These are phyloP conservation scores for Rhodosporidiobolus sp. DNA, from an alignment of 768 basidiomycete species.

Conservation along the genomic window DNA sequence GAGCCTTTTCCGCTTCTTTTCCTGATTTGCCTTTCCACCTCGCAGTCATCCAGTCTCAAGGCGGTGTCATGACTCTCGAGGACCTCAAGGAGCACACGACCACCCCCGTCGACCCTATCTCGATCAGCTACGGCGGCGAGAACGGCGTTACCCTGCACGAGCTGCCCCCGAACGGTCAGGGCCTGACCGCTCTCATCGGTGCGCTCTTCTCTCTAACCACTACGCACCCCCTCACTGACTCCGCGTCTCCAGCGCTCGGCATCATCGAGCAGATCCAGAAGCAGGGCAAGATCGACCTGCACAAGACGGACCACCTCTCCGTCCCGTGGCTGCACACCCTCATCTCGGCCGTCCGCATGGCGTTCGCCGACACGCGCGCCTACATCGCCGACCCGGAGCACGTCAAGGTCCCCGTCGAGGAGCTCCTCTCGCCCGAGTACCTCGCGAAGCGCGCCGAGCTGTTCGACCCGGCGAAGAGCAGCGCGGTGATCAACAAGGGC, in stretches of 20 bases:
- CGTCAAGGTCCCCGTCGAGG: slow-evolving; percentile 69
- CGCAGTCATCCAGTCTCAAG: slow-evolving; percentile 68
- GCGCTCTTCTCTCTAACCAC: neutral
- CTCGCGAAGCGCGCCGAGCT: slow-evolving; percentile 72
- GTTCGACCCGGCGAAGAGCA: slow-evolving; percentile 67
- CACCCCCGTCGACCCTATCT: slow-evolving; percentile 81
- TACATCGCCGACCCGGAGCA: slow-evolving; percentile 90
- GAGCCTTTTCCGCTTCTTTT: neutral
- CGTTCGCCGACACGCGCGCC: slow-evolving; percentile 68
- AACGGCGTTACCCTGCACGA: slow-evolving; percentile 84
- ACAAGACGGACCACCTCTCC: slow-evolving; percentile 85
- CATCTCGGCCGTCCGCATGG: slow-evolving; percentile 44
- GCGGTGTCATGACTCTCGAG: slow-evolving; percentile 90
- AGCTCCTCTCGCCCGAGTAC: slow-evolving; percentile 77
- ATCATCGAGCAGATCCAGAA: slow-evolving; percentile 84
- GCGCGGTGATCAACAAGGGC: slow-evolving; percentile 66
- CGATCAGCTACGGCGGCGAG: slow-evolving; percentile 69
- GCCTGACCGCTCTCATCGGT: slow-evolving; percentile 84
- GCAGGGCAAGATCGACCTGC: slow-evolving; percentile 64
- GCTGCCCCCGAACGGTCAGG: slow-evolving; percentile 98
- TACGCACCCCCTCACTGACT: too few species aligned
- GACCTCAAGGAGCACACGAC: slow-evolving; percentile 82
- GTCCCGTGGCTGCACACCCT: slow-evolving; percentile 81
- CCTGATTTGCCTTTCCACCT: neutral
- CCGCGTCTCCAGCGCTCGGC: slow-evolving; percentile 60